phyloP scores from a whole-genome alignment of 805 yeast species.

The Brettanomyces anomalus region DNA sequence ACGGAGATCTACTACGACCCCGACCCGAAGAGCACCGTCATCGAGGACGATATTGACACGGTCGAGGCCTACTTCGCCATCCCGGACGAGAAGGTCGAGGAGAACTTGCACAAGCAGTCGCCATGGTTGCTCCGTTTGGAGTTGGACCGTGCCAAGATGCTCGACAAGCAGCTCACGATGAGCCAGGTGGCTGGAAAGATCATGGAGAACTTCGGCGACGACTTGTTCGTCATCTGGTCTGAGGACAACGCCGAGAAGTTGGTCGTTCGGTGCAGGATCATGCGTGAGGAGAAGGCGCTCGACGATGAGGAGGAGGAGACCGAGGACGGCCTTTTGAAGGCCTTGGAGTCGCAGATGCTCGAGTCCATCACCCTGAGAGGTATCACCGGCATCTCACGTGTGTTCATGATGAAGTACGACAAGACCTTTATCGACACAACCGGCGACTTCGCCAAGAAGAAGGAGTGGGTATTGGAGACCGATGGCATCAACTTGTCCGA shows the following conservation, averaged over 20 bases:
- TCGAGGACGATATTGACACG: conserved; percentile 93
- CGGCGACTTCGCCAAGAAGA: conserved; percentile 83
- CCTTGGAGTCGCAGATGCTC: conserved; percentile 92
- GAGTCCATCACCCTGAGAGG: conserved; percentile 94
- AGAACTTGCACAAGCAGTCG: conserved; percentile 86
- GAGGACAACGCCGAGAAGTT: conserved; percentile 98
- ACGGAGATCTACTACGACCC: conserved; percentile 98
- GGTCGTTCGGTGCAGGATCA: conserved; percentile 95
- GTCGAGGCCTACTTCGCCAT: conserved; percentile 95
- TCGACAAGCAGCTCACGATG: conserved; percentile 96
- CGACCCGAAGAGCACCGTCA: conserved; percentile 94
- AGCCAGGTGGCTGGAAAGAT: conserved; percentile 96
- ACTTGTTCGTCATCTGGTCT: conserved; percentile 95
- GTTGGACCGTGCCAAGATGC: conserved; percentile 97
- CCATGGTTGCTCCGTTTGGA: conserved; percentile 98
- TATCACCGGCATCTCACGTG: conserved; percentile 87
- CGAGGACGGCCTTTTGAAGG: conserved; percentile 92
- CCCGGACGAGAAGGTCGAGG: conserved; percentile 96
- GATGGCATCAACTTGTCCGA: conserved; percentile 96
- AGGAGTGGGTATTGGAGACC: conserved; percentile 98
- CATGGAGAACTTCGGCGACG: conserved; percentile 86
- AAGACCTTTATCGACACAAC: conserved; percentile 55
- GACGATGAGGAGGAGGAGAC: conserved; percentile 88
- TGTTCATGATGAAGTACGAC: conserved; percentile 82
- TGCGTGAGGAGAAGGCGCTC: conserved; percentile 87